Percentiles rank a stretch among this genome's conserved stretches.
Evolutionary conservation across 2,329 filamentous ascomycete genomes (phyloP).

Genomic region (Blastomyces percursus): DNA sequence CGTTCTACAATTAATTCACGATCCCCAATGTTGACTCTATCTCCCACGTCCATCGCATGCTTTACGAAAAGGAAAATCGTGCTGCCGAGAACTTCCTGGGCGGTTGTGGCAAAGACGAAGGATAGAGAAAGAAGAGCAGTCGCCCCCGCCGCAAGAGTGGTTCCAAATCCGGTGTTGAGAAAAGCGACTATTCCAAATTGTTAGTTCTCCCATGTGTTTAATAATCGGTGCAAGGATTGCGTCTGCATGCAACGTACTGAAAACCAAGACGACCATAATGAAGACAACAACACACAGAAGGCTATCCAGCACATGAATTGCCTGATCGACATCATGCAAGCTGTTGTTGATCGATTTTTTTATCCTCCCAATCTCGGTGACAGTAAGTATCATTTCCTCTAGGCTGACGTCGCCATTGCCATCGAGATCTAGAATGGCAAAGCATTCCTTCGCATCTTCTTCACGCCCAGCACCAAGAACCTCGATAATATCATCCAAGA

Average conservation of each 20-base stretch:
- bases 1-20: slow-evolving; percentile 74
- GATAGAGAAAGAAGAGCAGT: slow-evolving; percentile 90
- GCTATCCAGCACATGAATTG: slow-evolving; percentile 79
- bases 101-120: slow-evolving; percentile 86
- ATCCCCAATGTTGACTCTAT: slow-evolving; percentile 68
- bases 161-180: slow-evolving; percentile 74
- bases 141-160: slow-evolving; percentile 77
- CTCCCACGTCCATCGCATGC: slow-evolving; percentile 92
- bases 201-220: slow-evolving; percentile 16
- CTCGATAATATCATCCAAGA: slow-evolving; percentile 70
- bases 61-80: slow-evolving; percentile 99
- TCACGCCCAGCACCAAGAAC: slow-evolving; percentile 68
- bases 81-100: slow-evolving; percentile 91
- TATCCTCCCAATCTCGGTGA: slow-evolving; percentile 72
- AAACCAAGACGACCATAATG: slow-evolving; percentile 71
- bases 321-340: slow-evolving; percentile 96
- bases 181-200: slow-evolving; percentile 53
- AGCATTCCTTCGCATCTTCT: slow-evolving; percentile 75
- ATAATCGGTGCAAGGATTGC: slow-evolving; percentile 16
- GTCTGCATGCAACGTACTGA: slow-evolving; percentile 44
- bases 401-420: slow-evolving; percentile 88
- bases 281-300: slow-evolving; percentile 72
- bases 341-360: slow-evolving; percentile 81
- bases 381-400: slow-evolving; percentile 86
- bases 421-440: slow-evolving; percentile 69